Base-by-base conservation (phyloP, 2,329 filamentous ascomycete species). In the Orbilia quercus region DNA sequence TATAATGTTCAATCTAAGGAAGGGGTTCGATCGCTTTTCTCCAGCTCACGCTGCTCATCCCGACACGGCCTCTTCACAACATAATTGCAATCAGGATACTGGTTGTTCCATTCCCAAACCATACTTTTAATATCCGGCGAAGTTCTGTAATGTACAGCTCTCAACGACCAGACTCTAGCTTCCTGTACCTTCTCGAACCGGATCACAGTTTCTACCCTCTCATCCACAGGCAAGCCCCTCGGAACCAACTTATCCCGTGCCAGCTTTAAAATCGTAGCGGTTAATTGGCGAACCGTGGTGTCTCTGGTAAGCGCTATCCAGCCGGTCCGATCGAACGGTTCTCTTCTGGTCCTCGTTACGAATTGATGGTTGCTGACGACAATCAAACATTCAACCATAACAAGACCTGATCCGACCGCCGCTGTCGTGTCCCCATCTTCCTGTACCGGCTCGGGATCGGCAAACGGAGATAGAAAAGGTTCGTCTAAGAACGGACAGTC, bases 401-500 rank as follows among this genome's bases (percentile, higher is more conserved):
- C 14, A 14, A 20, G 50, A 2, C 7, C 20, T 6, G 14, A 14
- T 1, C 38, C 55, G 14, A 4, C 14, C 36, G 11, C 5, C 4
- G n/a, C 3, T 12, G 36, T 40, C n/a, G 9, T 22, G 42, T 7
- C 4, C 2, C 20, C n/a, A 31, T 4, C 9, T 5, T 31, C 5
- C 28, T 4, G 9, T 22, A 20, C 11, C 20, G 14, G 5, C 4
- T 23, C 40, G 7, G 42, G 12, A n/a, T 40, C 25, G 7, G 9
- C 3, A 14, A 22, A 54, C 3, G 57, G 66, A 16, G 53, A 42
- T 2, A 63, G 22, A 42, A 58, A 58, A 1, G 58, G 66, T 18
- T 71, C 66, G 12, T 71, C 58, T 12, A 71, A 25, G 44, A 71
- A 64, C 4, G 51, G 40, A 18, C 6, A 71, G n/a, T 40, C 5